These are phyloP conservation scores for Marasmius sp. DNA, from an alignment of 1,284 basidiomycete genomes.

Conservation along the genomic window DNA sequence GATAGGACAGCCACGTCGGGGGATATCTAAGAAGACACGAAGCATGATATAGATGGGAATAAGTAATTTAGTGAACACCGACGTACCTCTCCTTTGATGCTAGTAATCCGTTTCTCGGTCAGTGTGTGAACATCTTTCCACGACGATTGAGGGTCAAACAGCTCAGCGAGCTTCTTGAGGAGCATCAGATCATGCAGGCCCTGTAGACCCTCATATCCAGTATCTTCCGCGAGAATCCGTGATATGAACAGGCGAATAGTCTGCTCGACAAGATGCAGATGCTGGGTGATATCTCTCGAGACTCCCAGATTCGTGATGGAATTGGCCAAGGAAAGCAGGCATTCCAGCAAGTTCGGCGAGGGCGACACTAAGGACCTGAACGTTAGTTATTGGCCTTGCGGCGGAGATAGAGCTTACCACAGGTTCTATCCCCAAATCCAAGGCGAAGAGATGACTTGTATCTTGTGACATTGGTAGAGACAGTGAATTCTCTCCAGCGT, in stretches of 20 bases:
- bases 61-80: background rate
- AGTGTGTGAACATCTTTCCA: slow-evolving; percentile 27
- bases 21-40: slow-evolving; percentile 6
- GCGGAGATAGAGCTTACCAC: slow-evolving; percentile 13
- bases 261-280: slow-evolving; percentile 32
- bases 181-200: slow-evolving; percentile 49
- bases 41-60: background rate
- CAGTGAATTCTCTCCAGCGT: slow-evolving; percentile 47
- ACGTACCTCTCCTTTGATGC: background rate
- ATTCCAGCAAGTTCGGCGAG: slow-evolving; percentile 53
- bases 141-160: slow-evolving; percentile 29
- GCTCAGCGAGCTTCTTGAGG: slow-evolving; percentile 42
- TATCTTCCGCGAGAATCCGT: slow-evolving; percentile 29
- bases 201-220: slow-evolving; percentile 26
- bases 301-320: slow-evolving; percentile 55
- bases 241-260: slow-evolving; percentile 43
- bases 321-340: slow-evolving; percentile 53
- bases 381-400: slow-evolving; percentile 9
- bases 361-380: slow-evolving; percentile 36
- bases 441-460: slow-evolving; percentile 21
- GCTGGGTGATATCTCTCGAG: slow-evolving; percentile 34
- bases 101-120: background rate
- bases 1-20: slow-evolving; percentile 12
- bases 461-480: slow-evolving; percentile 33
- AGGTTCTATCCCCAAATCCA: slow-evolving; percentile 6